Evolutionary conservation across 2,329 filamentous ascomycete species (phyloP).

Genomic region (Drechmeria coniospora): DNA sequence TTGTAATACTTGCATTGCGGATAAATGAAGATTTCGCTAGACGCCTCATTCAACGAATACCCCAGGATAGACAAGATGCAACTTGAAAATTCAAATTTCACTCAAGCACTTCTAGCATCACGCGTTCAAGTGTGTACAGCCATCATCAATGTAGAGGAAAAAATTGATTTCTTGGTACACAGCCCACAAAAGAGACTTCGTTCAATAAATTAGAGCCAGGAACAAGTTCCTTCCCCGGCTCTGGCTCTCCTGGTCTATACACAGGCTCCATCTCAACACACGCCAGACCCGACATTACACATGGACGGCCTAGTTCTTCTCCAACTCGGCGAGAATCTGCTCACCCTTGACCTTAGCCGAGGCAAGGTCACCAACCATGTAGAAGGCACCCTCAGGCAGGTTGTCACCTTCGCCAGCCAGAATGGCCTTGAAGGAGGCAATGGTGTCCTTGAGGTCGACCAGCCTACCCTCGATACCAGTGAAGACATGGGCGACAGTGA

Average conservation of each 20-base stretch:
- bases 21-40: no score
- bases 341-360: conserved; percentile 92
- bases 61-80: no score
- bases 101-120: no score
- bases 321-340: conserved; percentile 97
- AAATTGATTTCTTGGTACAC: conserved; percentile 44
- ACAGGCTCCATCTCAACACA: conserved; percentile 26
- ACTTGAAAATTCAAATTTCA: no score
- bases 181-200: conserved; percentile 42
- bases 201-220: conserved; percentile 36
- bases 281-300: conserved; percentile 21
- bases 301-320: conserved; percentile 37
- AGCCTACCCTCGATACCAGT: conserved; percentile 90
- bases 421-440: conserved; percentile 93
- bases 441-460: conserved; percentile 98
- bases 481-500: conserved; percentile 76
- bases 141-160: not conserved
- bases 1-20: no score
- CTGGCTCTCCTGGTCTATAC: conserved; percentile 42
- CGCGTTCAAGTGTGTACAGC: not conserved
- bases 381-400: conserved; percentile 85
- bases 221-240: conserved; percentile 29
- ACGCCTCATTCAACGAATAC: no score
- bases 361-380: conserved; percentile 96
- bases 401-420: conserved; percentile 88